Conservation (phyloP, 306 rosid species). For the Begonia fuchsioides region DNA sequence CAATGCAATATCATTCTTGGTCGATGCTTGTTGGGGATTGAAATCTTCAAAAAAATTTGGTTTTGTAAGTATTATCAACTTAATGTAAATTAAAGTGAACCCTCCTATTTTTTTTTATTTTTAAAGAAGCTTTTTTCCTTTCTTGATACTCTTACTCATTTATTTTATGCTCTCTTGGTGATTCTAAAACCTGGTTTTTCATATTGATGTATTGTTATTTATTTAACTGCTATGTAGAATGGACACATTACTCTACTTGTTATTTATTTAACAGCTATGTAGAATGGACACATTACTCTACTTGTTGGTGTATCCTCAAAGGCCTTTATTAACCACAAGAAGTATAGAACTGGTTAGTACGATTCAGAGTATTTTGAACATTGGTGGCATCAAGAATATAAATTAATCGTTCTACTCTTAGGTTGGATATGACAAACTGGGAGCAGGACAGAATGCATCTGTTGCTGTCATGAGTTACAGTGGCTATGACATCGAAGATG, state of each 20-base stretch:
- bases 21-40: too few species aligned
- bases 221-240: conserved; percentile 48
- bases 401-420: conserved; percentile 19
- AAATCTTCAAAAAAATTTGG: too few species aligned
- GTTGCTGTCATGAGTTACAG: conserved; percentile 99
- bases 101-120: too few species aligned
- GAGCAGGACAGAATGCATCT: conserved; percentile 97
- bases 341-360: conserved; percentile 86
- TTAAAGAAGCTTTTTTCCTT: too few species aligned
- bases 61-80: too few species aligned
- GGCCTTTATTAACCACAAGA: conserved; percentile 79
- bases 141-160: too few species aligned
- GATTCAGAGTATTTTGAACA: conserved; percentile 3
- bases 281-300: conserved; percentile 80
- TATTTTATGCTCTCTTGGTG: too few species aligned
- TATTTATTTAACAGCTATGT: conserved; percentile 41
- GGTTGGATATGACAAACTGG: conserved; percentile 97
- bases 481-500: conserved; percentile 98
- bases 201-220: conserved; percentile 3
- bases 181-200: background rate
- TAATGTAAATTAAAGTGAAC: too few species aligned
- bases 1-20: too few species aligned
- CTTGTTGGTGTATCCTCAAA: conserved; percentile 88
- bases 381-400: background rate
- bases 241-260: conserved; percentile 73